Evolutionary conservation across 2,329 filamentous ascomycete genomes (phyloP).

Genomic region (Dichotomopilus funicola): DNA sequence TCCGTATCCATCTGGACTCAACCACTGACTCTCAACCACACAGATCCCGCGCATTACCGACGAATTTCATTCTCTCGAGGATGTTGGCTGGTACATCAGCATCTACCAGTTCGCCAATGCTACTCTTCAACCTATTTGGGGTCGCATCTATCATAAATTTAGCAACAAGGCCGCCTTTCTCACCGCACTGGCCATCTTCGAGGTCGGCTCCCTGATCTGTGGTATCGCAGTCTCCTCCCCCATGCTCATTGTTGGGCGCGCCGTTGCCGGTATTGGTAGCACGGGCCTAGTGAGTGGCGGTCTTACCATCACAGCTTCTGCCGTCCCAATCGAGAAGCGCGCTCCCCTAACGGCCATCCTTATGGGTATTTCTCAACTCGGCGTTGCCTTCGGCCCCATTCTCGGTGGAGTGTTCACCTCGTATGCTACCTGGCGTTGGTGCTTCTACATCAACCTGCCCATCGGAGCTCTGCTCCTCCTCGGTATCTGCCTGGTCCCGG

Average conservation of each 20-base stretch:
- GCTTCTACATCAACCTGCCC: slow-evolving; percentile 43
- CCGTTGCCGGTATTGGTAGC: slow-evolving; percentile 46
- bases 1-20: neutral
- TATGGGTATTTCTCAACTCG: slow-evolving; percentile 34
- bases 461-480: slow-evolving; percentile 33
- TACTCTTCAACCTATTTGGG: slow-evolving; percentile 19
- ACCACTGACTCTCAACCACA: neutral
- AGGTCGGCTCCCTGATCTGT: slow-evolving; percentile 51
- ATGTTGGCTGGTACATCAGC: slow-evolving; percentile 24
- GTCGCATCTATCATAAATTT: slow-evolving; percentile 22
- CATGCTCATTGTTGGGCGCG: slow-evolving; percentile 50
- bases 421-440: slow-evolving; percentile 40
- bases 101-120: slow-evolving; percentile 24
- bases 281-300: slow-evolving; percentile 47
- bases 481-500: slow-evolving; percentile 28
- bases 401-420: slow-evolving; percentile 38
- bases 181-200: slow-evolving; percentile 43
- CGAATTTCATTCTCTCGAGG: slow-evolving; percentile 23
- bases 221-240: slow-evolving; percentile 40
- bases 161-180: slow-evolving; percentile 31
- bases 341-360: slow-evolving; percentile 21
- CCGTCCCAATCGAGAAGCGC: slow-evolving; percentile 35
- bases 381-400: slow-evolving; percentile 41
- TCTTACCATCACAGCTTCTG: slow-evolving; percentile 43
- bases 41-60: slow-evolving; percentile 25